Conservation (phyloP, 2,329 filamentous ascomycete species). For the Cadophora gregata region DNA sequence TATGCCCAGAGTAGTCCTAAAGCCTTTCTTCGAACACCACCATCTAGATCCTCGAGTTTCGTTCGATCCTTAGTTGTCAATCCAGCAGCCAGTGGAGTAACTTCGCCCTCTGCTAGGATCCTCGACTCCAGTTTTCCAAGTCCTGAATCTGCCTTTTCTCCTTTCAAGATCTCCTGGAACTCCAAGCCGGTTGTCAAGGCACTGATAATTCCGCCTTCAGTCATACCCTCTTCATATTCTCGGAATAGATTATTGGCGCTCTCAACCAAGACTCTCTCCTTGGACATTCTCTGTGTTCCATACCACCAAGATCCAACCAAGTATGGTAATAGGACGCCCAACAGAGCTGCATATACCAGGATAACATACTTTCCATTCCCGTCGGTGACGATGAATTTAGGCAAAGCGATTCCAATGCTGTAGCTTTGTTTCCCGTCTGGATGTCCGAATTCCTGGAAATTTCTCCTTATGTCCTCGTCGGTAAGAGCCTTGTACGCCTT, state of each 20-base stretch:
- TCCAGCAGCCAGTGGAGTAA: slow-evolving; percentile 58
- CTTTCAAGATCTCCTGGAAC: slow-evolving; percentile 77
- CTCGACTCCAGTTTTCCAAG: slow-evolving; percentile 84
- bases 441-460: slow-evolving; percentile 94
- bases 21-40: slow-evolving; percentile 81
- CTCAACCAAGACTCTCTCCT: slow-evolving; percentile 90
- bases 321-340: slow-evolving; percentile 91
- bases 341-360: slow-evolving; percentile 83
- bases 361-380: slow-evolving; percentile 96
- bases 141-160: slow-evolving; percentile 79
- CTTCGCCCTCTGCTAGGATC: slow-evolving; percentile 67
- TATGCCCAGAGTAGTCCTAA: slow-evolving; percentile 95
- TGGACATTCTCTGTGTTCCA: slow-evolving; percentile 89
- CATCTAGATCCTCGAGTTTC: slow-evolving; percentile 80
- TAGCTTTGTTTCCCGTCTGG: slow-evolving; percentile 98
- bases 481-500: slow-evolving; percentile 99
- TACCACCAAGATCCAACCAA: slow-evolving; percentile 99
- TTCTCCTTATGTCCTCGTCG: slow-evolving; percentile 95
- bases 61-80: slow-evolving; percentile 77
- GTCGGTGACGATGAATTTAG: slow-evolving; percentile 89
- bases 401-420: slow-evolving; percentile 95
- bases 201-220: slow-evolving; percentile 78
- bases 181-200: slow-evolving; percentile 88
- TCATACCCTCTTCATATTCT: slow-evolving; percentile 85
- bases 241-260: slow-evolving; percentile 95